Percentiles rank a stretch among this genome's conserved stretches.
Evolutionary conservation across 345 rosid genomes (phyloP).

Genomic region (Sapria himalayana): DNA sequence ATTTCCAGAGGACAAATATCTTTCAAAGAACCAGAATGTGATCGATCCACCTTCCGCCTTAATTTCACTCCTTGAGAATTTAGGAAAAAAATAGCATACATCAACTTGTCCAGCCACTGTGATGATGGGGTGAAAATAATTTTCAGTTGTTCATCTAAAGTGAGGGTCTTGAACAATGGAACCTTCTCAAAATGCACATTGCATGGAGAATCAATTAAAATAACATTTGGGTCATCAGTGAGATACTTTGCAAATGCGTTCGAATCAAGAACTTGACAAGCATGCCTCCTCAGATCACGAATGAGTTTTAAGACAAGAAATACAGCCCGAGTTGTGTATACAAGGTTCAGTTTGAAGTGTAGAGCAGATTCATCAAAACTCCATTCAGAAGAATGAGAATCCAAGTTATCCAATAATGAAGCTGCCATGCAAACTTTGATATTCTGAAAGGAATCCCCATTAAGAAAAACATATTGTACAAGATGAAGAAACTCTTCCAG

Average conservation of each 20-base stretch:
- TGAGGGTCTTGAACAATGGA: constrained; percentile 41
- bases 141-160: constrained; percentile 37
- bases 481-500: constrained; percentile 77
- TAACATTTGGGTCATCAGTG: constrained; percentile 12
- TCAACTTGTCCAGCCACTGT: constrained; percentile 62
- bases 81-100: constrained; percentile 49
- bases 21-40: constrained; percentile 36
- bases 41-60: constrained; percentile 45
- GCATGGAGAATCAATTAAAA: constrained; percentile 20
- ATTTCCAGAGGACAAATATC: constrained; percentile 38
- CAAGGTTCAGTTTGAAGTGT: constrained; percentile 39
- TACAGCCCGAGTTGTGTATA: constrained; percentile 61
- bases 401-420: constrained; percentile 46
- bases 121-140: constrained; percentile 51
- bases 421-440: constrained; percentile 51
- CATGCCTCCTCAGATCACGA: constrained; percentile 46
- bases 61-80: constrained; percentile 60
- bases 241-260: constrained; percentile 24
- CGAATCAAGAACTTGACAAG: constrained; percentile 26
- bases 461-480: constrained; percentile 47
- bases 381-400: constrained; percentile 53
- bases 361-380: constrained; percentile 32
- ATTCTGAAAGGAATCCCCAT: constrained; percentile 34
- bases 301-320: constrained; percentile 38
- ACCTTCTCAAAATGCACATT: constrained; percentile 31